phyloP scores from a whole-genome alignment of 345 rosid species.

The Salix caprea region DNA sequence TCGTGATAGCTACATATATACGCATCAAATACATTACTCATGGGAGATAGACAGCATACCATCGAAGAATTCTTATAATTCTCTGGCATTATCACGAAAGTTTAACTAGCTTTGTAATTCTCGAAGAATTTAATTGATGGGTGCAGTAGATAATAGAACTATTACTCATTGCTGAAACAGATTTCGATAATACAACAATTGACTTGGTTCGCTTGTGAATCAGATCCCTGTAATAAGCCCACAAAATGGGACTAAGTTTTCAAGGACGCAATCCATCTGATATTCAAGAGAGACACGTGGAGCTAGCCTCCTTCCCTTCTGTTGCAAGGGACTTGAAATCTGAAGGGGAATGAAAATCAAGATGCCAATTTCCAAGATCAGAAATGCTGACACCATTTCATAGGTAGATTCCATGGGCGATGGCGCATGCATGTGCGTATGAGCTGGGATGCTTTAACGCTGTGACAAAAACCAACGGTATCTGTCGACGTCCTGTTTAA shows the following conservation, averaged over 20 bases:
- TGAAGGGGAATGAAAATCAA: background rate
- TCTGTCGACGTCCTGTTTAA: conserved; percentile 22
- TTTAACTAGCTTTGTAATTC: no score
- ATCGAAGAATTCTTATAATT: background rate
- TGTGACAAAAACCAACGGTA: conserved; percentile 50
- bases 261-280: background rate
- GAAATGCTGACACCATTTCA: background rate
- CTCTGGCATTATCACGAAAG: background rate
- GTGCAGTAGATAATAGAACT: background rate
- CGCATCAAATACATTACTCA: background rate
- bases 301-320: background rate
- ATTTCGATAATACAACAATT: background rate
- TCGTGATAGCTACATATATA: background rate
- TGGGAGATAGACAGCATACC: background rate
- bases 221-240: background rate
- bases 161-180: background rate
- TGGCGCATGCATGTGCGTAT: conserved; percentile 41
- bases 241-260: background rate
- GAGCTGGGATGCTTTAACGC: conserved; percentile 36
- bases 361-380: background rate
- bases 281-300: background rate
- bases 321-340: background rate
- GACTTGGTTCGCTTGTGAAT: background rate
- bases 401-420: conserved; percentile 29
- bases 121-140: background rate